Percentiles rank a stretch among this genome's conserved stretches.
phyloP scores from a whole-genome alignment of 768 basidiomycete species.

The Auriscalpium vulgare region DNA sequence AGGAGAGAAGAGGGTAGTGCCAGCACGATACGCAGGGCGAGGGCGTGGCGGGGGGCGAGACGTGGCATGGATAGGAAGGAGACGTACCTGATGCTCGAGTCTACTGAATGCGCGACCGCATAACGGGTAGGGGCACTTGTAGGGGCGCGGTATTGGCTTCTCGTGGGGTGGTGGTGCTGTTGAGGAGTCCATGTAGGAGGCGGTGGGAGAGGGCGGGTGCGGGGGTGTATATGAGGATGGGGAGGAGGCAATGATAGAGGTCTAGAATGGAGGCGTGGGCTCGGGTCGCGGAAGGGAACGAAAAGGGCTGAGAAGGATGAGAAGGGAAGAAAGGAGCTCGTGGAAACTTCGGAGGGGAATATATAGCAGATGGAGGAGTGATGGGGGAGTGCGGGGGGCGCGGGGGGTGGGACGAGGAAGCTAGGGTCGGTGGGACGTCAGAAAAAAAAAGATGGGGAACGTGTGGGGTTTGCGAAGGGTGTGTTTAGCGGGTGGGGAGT shows the following conservation, averaged over 20 bases:
- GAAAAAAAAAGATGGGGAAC: not conserved
- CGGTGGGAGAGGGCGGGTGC: not conserved
- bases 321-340: not conserved
- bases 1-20: too few species aligned
- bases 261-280: constrained; percentile 4
- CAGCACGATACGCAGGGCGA: too few species aligned
- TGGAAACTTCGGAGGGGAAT: constrained; percentile 4
- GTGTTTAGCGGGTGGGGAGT: not conserved
- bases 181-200: not conserved
- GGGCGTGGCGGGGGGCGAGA: not conserved
- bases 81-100: constrained; percentile 85
- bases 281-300: constrained; percentile 2
- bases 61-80: constrained; percentile 11
- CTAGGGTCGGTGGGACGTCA: not conserved
- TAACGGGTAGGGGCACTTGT: constrained; percentile 90
- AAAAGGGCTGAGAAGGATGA: not conserved
- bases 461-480: not conserved
- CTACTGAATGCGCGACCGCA: constrained; percentile 96
- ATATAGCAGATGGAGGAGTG: not conserved
- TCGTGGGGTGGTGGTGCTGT: constrained; percentile 20
- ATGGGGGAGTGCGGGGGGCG: not conserved
- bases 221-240: not conserved
- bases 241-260: constrained; percentile 5
- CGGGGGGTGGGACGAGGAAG: not conserved
- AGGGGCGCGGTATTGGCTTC: constrained; percentile 58